Conservation (phyloP, 2,329 filamentous ascomycete genomes). For the Daldinia sp. region DNA sequence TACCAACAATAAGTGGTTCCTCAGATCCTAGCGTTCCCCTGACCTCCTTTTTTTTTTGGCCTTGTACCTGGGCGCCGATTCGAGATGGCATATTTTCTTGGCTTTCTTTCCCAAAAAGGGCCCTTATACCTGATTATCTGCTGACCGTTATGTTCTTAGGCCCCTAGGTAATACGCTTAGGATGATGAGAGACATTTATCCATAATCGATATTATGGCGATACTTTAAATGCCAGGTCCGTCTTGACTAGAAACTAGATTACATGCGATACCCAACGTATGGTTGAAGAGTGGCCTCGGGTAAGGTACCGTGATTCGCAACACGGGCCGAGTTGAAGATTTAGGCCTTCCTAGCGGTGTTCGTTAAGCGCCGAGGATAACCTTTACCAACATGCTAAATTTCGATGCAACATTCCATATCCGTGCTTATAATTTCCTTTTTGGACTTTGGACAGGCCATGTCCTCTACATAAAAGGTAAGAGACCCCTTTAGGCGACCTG, state of each 20-base stretch:
- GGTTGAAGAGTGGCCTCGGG: constrained; percentile 58
- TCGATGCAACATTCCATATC: neutral
- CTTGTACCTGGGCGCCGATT: too few species aligned
- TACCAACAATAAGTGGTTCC: too few species aligned
- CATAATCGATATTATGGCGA: constrained; percentile 57
- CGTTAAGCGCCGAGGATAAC: constrained; percentile 36
- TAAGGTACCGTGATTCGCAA: constrained; percentile 38
- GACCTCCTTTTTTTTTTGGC: too few species aligned
- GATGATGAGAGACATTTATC: constrained; percentile 48
- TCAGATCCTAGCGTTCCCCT: too few species aligned
- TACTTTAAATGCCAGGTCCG: constrained; percentile 56
- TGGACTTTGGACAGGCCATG: neutral
- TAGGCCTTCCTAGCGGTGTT: constrained; percentile 39
- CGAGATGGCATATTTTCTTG: too few species aligned
- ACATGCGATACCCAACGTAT: constrained; percentile 56
- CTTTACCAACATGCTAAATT: neutral
- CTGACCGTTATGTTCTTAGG: too few species aligned
- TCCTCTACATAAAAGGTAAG: neutral
- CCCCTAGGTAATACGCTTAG: neutral
- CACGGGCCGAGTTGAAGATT: constrained; percentile 37
- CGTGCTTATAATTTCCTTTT: neutral
- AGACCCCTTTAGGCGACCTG: neutral
- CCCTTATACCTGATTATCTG: too few species aligned
- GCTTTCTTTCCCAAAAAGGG: too few species aligned
- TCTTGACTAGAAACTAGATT: constrained; percentile 54